Conservation (phyloP, 2,329 filamentous ascomycete species). For the Dothiorella sarmentorum region DNA sequence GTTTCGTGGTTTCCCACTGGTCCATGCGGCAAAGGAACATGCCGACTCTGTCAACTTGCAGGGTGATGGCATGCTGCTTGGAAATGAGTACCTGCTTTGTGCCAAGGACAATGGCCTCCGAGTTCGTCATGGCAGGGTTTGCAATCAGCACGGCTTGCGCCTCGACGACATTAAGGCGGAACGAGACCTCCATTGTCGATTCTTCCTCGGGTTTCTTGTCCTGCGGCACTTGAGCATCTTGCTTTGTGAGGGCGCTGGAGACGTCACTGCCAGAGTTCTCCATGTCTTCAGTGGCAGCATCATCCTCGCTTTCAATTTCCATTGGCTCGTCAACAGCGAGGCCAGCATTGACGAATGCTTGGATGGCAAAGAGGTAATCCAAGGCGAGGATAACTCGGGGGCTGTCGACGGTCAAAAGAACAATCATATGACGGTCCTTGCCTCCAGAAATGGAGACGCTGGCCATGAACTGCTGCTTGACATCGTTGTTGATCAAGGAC, state of each 20-base stretch:
- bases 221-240: conserved; percentile 23
- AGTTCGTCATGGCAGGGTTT: conserved; percentile 83
- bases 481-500: conserved; percentile 91
- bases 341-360: conserved; percentile 74
- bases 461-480: conserved; percentile 95
- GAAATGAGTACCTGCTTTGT: conserved; percentile 92
- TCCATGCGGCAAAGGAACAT: conserved; percentile 99
- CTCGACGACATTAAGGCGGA: conserved; percentile 90
- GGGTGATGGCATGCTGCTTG: conserved; percentile 87
- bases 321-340: conserved; percentile 55
- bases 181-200: conserved; percentile 69
- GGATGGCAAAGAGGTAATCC: conserved; percentile 89
- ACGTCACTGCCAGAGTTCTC: conserved; percentile 37
- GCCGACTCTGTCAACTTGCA: conserved; percentile 89
- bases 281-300: conserved; percentile 45
- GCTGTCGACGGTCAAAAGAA: conserved; percentile 90
- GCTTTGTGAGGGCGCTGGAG: conserved; percentile 31
- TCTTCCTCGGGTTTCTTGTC: conserved; percentile 29
- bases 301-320: conserved; percentile 58
- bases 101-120: conserved; percentile 91
- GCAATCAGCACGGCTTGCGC: conserved; percentile 96
- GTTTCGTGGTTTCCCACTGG: conserved; percentile 81
- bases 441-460: conserved; percentile 90
- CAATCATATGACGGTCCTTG: conserved; percentile 75
- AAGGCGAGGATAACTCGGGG: conserved; percentile 91